phyloP scores from a whole-genome alignment of 257 asterid species.

The Pogostemon cablin region DNA sequence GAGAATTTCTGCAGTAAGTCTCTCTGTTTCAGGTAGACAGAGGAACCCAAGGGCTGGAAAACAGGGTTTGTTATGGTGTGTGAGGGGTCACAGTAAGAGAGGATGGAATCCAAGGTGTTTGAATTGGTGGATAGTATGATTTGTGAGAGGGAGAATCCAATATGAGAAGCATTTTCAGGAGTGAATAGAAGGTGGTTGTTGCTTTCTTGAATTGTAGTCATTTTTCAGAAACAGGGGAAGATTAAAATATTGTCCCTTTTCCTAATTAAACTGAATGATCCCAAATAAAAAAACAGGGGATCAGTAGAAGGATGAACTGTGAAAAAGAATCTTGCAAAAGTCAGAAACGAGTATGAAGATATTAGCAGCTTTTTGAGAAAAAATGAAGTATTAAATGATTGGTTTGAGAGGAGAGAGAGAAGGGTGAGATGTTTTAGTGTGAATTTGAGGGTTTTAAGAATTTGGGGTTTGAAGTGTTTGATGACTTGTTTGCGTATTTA shows the following conservation, averaged over 20 bases:
- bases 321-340: background rate
- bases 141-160: conserved; percentile 64
- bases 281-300: conserved; percentile 40
- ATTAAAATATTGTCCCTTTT: conserved; percentile 39
- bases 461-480: conserved; percentile 19
- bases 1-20: conserved; percentile 62
- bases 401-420: background rate
- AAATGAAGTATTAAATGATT: background rate
- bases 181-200: conserved; percentile 26
- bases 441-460: conserved; percentile 17
- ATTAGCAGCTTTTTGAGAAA: conserved; percentile 27
- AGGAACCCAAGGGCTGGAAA: conserved; percentile 63
- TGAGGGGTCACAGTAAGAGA: conserved; percentile 55
- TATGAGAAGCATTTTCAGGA: conserved; percentile 37
- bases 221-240: conserved; percentile 28
- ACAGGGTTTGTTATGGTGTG: conserved; percentile 24
- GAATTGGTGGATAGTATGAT: conserved; percentile 63
- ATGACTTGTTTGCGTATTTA: conserved; percentile 44
- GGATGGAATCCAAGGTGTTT: conserved; percentile 83
- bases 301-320: conserved; percentile 20
- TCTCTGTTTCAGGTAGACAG: conserved; percentile 69
- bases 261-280: conserved; percentile 28
- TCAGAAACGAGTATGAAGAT: conserved; percentile 10
- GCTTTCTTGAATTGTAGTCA: conserved; percentile 45
- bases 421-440: conserved; percentile 26